These are phyloP conservation scores for Amauroascus verrucosus DNA, from an alignment of 2,329 filamentous ascomycete genomes.

Conservation along the genomic window DNA sequence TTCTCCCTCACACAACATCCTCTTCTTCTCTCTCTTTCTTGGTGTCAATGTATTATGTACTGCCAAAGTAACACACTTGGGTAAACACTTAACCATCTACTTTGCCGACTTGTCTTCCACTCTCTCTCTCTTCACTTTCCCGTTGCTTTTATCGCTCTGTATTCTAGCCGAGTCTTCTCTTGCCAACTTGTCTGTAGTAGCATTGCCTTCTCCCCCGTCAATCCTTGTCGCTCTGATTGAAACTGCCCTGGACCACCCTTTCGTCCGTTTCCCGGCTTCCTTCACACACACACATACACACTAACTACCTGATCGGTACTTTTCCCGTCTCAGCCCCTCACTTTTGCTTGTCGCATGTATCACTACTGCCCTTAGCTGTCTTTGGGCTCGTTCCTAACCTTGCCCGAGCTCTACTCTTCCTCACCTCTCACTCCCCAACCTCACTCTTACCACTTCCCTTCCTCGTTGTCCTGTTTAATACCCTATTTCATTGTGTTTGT, in stretches of 20 bases:
- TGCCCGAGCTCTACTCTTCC: constrained; percentile 2
- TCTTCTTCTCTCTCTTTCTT: too few relatives aligned
- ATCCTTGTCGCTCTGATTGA: constrained; percentile 4
- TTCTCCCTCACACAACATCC: too few relatives aligned
- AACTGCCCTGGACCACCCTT: constrained; percentile 13
- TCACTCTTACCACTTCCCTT: background rate
- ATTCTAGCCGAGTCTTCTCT: constrained; percentile 5
- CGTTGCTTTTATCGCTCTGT: constrained; percentile 1
- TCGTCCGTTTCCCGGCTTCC: constrained; percentile 3
- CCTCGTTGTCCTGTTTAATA: background rate
- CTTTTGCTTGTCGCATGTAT: constrained; percentile 4
- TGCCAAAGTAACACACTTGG: background rate
- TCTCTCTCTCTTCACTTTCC: background rate
- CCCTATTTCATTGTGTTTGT: background rate
- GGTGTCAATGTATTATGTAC: too few relatives aligned
- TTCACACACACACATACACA: background rate
- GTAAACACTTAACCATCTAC: constrained; percentile 1
- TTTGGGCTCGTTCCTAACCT: background rate
- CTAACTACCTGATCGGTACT: constrained; percentile 1
- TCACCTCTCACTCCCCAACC: background rate
- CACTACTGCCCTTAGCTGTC: constrained; percentile 1
- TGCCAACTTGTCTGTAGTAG: constrained; percentile 6
- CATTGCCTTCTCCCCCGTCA: background rate
- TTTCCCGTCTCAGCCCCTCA: constrained; percentile 3
- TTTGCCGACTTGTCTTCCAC: background rate